These are phyloP conservation scores for Nakaseomyces uthaithaninus DNA, from an alignment of 1,139 yeast species.

Conservation along the genomic window DNA sequence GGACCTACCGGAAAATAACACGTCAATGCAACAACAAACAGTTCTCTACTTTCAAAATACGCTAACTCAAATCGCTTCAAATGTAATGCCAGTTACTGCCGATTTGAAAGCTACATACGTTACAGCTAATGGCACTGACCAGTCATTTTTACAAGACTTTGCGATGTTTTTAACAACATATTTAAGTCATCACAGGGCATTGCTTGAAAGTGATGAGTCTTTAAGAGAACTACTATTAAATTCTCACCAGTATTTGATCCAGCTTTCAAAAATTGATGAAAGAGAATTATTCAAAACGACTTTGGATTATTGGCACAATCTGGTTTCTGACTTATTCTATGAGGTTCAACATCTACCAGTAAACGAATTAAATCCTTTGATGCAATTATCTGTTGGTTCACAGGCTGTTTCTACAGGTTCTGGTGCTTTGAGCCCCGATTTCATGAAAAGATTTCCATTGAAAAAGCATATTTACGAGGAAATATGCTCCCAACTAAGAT, in stretches of 20 bases:
- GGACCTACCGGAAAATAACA: slow-evolving; percentile 53
- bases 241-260: slow-evolving; percentile 74
- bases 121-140: slow-evolving; percentile 73
- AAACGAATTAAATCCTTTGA: slow-evolving; percentile 53
- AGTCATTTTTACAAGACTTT: slow-evolving; percentile 89
- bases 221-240: slow-evolving; percentile 54
- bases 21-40: slow-evolving; percentile 40
- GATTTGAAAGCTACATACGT: slow-evolving; percentile 69
- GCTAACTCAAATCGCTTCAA: slow-evolving; percentile 56
- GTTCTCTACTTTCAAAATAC: slow-evolving; percentile 64
- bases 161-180: slow-evolving; percentile 90
- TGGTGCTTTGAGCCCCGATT: slow-evolving; percentile 82
- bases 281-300: slow-evolving; percentile 93
- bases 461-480: slow-evolving; percentile 77
- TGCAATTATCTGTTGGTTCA: slow-evolving; percentile 57
- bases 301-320: slow-evolving; percentile 84
- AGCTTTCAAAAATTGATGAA: slow-evolving; percentile 85
- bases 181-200: slow-evolving; percentile 62
- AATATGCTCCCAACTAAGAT: slow-evolving; percentile 71
- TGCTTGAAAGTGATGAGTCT: slow-evolving; percentile 59
- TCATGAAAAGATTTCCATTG: slow-evolving; percentile 65
- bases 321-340: slow-evolving; percentile 70
- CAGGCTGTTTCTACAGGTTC: slow-evolving; percentile 47
- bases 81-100: slow-evolving; percentile 65
- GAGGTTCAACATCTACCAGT: slow-evolving; percentile 79